Conservation (phyloP, 176 grass and related monocot species). For the Avena insularis region DNA sequence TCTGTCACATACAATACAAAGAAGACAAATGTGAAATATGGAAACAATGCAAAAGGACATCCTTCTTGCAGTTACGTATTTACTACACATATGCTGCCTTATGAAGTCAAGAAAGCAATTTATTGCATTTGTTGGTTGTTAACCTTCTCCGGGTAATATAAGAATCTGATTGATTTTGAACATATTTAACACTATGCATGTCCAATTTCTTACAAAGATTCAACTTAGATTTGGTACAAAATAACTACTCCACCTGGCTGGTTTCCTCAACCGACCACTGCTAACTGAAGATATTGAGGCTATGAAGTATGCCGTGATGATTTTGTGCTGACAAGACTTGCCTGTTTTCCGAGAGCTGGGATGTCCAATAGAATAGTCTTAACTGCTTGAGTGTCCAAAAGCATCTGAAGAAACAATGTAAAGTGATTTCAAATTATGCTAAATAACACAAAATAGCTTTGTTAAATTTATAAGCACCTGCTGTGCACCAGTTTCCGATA, state of each 20-base stretch:
- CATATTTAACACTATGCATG: not conserved
- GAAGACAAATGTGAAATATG: constrained; percentile 33
- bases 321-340: constrained; percentile 40
- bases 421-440: constrained; percentile 36
- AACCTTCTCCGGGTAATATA: constrained; percentile 21
- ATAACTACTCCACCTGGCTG: constrained; percentile 15
- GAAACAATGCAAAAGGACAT: not conserved
- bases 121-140: not conserved
- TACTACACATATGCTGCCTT: constrained; percentile 10
- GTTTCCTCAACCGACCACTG: not conserved
- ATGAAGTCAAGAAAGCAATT: constrained; percentile 17
- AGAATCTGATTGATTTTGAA: constrained; percentile 16
- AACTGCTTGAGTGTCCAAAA: constrained; percentile 96
- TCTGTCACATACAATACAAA: constrained; percentile 57
- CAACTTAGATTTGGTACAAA: constrained; percentile 40
- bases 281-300: not conserved
- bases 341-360: constrained; percentile 96
- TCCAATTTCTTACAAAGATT: constrained; percentile 31
- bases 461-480: constrained; percentile 60
- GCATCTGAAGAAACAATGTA: constrained; percentile 66
- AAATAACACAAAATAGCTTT: constrained; percentile 23
- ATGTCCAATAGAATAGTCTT: constrained; percentile 95
- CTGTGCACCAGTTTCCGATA: constrained; percentile 99
- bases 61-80: constrained; percentile 13
- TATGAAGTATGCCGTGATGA: constrained; percentile 21